A percentile compares a stretch with the other conserved stretches of the same genome.
phyloP scores from a whole-genome alignment of 2,329 filamentous ascomycete genomes.

The Hymenoscyphus fructigenus region DNA sequence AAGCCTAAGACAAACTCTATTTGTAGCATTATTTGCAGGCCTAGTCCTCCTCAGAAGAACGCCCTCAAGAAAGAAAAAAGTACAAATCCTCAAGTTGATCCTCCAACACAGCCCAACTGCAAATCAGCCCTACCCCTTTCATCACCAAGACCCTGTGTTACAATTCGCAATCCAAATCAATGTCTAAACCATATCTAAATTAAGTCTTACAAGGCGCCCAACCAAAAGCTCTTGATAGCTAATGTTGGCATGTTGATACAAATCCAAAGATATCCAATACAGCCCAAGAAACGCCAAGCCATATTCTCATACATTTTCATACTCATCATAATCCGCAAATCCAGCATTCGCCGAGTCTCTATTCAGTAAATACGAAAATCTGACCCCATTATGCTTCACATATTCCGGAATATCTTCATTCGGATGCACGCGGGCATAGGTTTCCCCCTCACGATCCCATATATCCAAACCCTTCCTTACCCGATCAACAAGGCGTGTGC shows the following conservation, averaged over 20 bases:
- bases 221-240: not conserved
- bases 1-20: not conserved
- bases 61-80: not conserved
- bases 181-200: not conserved
- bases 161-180: not conserved
- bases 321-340: slow-evolving; percentile 24
- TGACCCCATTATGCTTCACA: slow-evolving; percentile 34
- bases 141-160: not conserved
- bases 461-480: slow-evolving; percentile 45
- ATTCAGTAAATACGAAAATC: slow-evolving; percentile 29
- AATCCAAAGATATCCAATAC: too few relatives aligned
- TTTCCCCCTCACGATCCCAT: slow-evolving; percentile 39
- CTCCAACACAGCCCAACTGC: too few relatives aligned
- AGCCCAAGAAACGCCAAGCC: not conserved
- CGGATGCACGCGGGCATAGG: slow-evolving; percentile 39
- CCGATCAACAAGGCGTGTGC: slow-evolving; percentile 41
- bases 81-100: not conserved
- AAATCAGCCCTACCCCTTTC: too few relatives aligned
- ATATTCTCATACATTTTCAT: not conserved
- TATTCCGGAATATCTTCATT: slow-evolving; percentile 46
- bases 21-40: not conserved
- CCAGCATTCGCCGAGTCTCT: slow-evolving; percentile 27
- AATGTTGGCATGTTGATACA: not conserved
- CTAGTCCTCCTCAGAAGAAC: not conserved
- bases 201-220: not conserved